Evolutionary conservation across 805 yeast species (phyloP).

Genomic region (Lachancea sp.): DNA sequence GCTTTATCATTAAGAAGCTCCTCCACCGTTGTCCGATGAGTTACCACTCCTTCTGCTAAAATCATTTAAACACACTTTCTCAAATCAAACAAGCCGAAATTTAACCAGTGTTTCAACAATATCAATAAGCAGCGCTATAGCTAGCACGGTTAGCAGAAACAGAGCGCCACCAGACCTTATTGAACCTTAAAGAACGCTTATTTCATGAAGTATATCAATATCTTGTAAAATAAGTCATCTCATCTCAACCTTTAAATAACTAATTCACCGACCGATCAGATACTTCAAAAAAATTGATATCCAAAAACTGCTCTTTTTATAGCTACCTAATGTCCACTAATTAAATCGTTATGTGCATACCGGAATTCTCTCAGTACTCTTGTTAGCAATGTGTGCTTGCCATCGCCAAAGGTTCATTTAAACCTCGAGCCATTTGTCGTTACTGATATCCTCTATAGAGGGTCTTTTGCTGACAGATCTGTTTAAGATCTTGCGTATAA

Average conservation of each 20-base stretch:
- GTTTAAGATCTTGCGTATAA: conserved; percentile 62
- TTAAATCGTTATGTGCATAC: not conserved
- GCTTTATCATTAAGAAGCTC: conserved; percentile 20
- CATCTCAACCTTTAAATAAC: not conserved
- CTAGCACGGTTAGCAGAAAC: too few species aligned
- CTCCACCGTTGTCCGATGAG: conserved; percentile 12
- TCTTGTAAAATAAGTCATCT: not conserved
- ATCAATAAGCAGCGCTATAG: too few species aligned
- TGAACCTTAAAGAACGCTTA: too few species aligned
- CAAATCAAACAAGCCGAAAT: too few species aligned
- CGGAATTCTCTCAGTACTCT: not conserved
- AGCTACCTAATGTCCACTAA: not conserved
- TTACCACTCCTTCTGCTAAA: not conserved
- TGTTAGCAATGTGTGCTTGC: not conserved
- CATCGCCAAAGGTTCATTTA: not conserved
- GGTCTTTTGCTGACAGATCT: conserved; percentile 65
- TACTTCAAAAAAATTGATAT: not conserved
- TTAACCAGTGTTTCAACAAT: too few species aligned
- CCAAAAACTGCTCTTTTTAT: not conserved
- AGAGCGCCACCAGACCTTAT: too few species aligned
- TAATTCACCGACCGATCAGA: not conserved
- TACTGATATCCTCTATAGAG: conserved; percentile 59
- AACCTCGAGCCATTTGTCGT: conserved; percentile 60
- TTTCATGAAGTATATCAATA: not conserved
- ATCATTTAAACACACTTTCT: not conserved